These are phyloP conservation scores for Diospyros kaki DNA, from an alignment of 148 eudicot species.

Conservation along the genomic window DNA sequence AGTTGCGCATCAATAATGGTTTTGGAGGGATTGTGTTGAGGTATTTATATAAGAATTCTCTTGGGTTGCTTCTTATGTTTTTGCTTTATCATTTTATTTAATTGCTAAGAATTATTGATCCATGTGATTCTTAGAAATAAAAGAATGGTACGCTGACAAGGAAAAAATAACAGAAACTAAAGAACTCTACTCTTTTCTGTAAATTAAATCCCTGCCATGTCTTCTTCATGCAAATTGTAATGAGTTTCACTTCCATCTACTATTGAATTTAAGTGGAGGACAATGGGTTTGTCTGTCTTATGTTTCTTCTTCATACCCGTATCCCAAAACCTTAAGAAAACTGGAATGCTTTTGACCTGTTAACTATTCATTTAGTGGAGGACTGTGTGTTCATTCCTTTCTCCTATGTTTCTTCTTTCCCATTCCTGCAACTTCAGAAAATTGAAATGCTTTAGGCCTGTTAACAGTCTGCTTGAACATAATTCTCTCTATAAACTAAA, in stretches of 20 bases:
- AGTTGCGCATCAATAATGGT: constrained; percentile 72
- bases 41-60: constrained; percentile 21
- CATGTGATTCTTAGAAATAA: background rate
- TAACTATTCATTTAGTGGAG: background rate
- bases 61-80: background rate
- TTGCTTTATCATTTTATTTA: background rate
- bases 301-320: background rate
- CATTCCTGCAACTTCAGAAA: background rate
- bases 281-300: background rate
- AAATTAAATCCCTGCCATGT: background rate
- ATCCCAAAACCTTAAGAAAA: background rate
- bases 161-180: background rate
- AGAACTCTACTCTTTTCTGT: background rate
- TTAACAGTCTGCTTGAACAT: background rate
- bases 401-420: background rate
- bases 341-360: background rate
- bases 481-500: no score
- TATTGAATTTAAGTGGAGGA: no score
- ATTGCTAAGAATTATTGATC: background rate
- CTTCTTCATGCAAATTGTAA: background rate
- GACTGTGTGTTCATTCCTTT: background rate
- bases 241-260: background rate
- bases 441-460: background rate
- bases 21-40: constrained; percentile 84
- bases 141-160: background rate